These are phyloP conservation scores for Dicorynia guianensis DNA, from an alignment of 306 rosid species.

Conservation along the genomic window DNA sequence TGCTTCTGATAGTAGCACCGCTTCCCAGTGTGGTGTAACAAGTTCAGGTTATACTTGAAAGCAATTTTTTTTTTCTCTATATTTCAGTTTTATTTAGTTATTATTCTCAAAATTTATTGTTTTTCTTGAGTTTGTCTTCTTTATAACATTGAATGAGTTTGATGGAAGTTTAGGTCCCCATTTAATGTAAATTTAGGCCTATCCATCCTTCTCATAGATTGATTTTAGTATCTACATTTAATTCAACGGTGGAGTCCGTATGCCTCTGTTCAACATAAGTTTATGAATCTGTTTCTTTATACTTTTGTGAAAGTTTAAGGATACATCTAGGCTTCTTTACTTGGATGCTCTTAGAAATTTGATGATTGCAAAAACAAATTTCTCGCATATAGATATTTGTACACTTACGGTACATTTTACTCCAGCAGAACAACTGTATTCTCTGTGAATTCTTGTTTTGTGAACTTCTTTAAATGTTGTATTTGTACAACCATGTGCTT, in stretches of 20 bases:
- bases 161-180: conserved; percentile 9
- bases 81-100: not conserved
- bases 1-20: conserved; percentile 69
- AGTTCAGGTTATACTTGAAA: conserved; percentile 62
- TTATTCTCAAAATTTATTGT: not conserved
- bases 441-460: not conserved
- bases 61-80: not conserved
- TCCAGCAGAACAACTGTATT: not conserved
- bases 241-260: not conserved
- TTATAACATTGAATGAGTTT: too few species aligned
- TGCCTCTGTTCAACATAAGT: conserved; percentile 15
- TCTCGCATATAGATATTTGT: not conserved
- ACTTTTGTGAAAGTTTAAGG: not conserved
- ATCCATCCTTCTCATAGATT: not conserved
- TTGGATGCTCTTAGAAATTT: conserved; percentile 15
- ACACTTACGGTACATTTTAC: conserved; percentile 3
- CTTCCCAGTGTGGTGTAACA: conserved; percentile 57
- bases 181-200: not conserved
- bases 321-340: conserved; percentile 1
- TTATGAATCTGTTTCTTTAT: conserved; percentile 15
- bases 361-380: not conserved
- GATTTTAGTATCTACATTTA: conserved; percentile 7
- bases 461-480: not conserved
- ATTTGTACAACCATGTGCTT: not conserved
- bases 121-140: not conserved